Evolutionary conservation across 179 eudicot genomes (phyloP).

Genomic region (Kewa caespitosa): DNA sequence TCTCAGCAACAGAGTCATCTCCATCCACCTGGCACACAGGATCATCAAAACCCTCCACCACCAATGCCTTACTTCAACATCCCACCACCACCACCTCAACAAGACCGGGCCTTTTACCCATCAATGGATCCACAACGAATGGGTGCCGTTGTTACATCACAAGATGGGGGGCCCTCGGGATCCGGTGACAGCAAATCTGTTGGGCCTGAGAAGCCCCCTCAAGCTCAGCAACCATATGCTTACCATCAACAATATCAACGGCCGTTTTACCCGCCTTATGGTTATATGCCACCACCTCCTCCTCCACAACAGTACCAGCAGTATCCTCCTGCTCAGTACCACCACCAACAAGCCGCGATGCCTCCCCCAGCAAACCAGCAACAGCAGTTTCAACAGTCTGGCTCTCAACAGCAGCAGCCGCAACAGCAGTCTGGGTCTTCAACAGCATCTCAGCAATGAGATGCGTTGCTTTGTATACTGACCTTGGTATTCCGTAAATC

Average conservation of each 20-base stretch:
- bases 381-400: slow-evolving; percentile 21
- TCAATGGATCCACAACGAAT: slow-evolving; percentile 98
- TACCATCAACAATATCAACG: slow-evolving; percentile 67
- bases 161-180: slow-evolving; percentile 58
- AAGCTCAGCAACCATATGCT: slow-evolving; percentile 41
- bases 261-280: slow-evolving; percentile 69
- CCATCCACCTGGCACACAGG: slow-evolving; percentile 68
- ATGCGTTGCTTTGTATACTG: neutral
- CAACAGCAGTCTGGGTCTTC: slow-evolving; percentile 20
- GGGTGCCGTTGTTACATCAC: slow-evolving; percentile 78
- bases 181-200: slow-evolving; percentile 44
- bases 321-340: slow-evolving; percentile 30
- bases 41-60: slow-evolving; percentile 40
- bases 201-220: slow-evolving; percentile 51
- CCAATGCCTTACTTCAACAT: slow-evolving; percentile 73
- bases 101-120: slow-evolving; percentile 69
- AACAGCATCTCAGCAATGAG: slow-evolving; percentile 17
- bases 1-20: slow-evolving; percentile 83
- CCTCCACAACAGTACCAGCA: slow-evolving; percentile 44
- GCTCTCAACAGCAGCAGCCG: slow-evolving; percentile 13
- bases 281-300: slow-evolving; percentile 64
- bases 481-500: neutral
- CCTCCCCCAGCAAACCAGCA: slow-evolving; percentile 25
- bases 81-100: slow-evolving; percentile 73
- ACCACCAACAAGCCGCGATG: slow-evolving; percentile 25